phyloP scores from a whole-genome alignment of 257 asterid species.

The Lantana camara region DNA sequence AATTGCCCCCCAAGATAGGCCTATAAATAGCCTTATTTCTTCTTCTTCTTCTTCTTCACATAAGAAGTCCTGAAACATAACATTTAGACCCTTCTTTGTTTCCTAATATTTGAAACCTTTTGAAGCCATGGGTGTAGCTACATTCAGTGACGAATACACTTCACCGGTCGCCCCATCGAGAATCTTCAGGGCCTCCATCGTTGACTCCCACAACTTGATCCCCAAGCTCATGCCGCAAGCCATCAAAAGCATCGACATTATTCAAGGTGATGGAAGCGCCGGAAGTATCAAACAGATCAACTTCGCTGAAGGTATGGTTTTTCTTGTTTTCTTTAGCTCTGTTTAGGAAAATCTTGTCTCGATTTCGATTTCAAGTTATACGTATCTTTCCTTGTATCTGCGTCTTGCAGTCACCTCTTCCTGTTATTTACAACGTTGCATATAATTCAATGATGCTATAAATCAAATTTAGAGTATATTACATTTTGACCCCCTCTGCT shows the following conservation, averaged over 20 bases:
- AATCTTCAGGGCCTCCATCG: slow-evolving; percentile 52
- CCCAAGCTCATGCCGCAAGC: slow-evolving; percentile 52
- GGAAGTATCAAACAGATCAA: slow-evolving; percentile 53
- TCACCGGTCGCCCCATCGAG: slow-evolving; percentile 41
- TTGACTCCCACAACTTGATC: slow-evolving; percentile 45
- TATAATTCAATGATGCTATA: too few species aligned
- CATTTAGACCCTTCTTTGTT: not conserved
- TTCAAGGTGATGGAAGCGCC: slow-evolving; percentile 46
- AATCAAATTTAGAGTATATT: too few species aligned
- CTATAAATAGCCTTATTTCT: slow-evolving; percentile 20
- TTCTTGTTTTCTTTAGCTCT: too few species aligned
- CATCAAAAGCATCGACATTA: slow-evolving; percentile 41
- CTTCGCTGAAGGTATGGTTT: slow-evolving; percentile 39
- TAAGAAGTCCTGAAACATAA: not conserved
- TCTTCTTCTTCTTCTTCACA: not conserved
- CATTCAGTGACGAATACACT: slow-evolving; percentile 44
- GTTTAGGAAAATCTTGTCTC: too few species aligned
- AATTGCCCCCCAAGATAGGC: not conserved
- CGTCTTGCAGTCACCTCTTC: too few species aligned
- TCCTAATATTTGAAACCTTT: not conserved
- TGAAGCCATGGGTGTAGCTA: slow-evolving; percentile 32
- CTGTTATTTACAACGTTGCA: too few species aligned
- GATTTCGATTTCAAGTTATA: too few species aligned
- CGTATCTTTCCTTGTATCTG: too few species aligned
- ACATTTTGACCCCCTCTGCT: too few species aligned